Percentiles rank a stretch among this genome's conserved stretches.
phyloP scores from a whole-genome alignment of 1,284 basidiomycete species.

The Amylostereum chailletii region DNA sequence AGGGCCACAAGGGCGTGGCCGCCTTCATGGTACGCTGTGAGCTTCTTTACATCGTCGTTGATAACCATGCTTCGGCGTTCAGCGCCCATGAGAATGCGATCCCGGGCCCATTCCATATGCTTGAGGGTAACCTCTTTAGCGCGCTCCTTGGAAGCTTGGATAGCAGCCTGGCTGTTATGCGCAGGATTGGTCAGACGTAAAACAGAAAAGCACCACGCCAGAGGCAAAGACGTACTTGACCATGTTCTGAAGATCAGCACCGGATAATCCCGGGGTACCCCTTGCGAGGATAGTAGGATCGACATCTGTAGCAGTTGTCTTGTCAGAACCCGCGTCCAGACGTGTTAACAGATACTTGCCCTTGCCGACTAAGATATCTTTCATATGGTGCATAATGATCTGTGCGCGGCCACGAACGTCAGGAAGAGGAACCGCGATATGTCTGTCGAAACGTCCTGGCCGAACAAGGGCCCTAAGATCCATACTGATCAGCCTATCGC shows the following conservation, averaged over 20 bases:
- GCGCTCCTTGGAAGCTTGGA: slow-evolving; percentile 83
- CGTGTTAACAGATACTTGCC: slow-evolving; percentile 28
- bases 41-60: slow-evolving; percentile 74
- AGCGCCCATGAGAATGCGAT: slow-evolving; percentile 91
- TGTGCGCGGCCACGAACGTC: slow-evolving; percentile 85
- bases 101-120: slow-evolving; percentile 91
- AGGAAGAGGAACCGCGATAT: slow-evolving; percentile 82
- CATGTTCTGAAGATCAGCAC: slow-evolving; percentile 90
- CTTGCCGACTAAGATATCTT: slow-evolving; percentile 57
- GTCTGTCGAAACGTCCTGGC: slow-evolving; percentile 90
- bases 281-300: slow-evolving; percentile 82
- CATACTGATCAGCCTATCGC: slow-evolving; percentile 5
- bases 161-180: slow-evolving; percentile 67
- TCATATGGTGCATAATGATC: slow-evolving; percentile 87
- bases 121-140: slow-evolving; percentile 63
- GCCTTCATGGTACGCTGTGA: slow-evolving; percentile 95
- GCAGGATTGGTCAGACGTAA: slow-evolving; percentile 4
- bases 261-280: slow-evolving; percentile 87
- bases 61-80: slow-evolving; percentile 86
- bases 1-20: slow-evolving; percentile 89
- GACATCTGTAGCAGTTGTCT: slow-evolving; percentile 39
- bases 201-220: not conserved
- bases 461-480: slow-evolving; percentile 74
- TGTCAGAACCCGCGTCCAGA: not conserved
- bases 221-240: slow-evolving; percentile 61